Evolutionary conservation across 176 grass and related monocot species (phyloP), one percentile per base, ranked within the genome.

Genomic region (Triticum monococcum): DNA sequence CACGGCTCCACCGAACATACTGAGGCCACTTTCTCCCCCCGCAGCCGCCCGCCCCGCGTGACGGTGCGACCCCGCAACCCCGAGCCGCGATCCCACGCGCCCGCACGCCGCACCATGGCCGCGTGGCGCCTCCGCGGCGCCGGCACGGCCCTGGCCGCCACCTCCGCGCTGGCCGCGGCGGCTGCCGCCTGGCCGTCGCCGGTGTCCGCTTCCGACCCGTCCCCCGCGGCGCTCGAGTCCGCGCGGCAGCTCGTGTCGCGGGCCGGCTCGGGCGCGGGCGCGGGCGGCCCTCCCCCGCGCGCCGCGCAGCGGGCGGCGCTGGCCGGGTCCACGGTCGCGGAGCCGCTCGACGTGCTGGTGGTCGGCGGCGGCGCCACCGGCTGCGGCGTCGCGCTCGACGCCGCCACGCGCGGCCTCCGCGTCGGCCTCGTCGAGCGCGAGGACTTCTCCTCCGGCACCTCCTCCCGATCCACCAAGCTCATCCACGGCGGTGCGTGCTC

Each of bases 361-460:
- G 79, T 95, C 59, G 93, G 91, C 62, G 91, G 96, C 6, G 96
- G 96, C 1, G 96, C 96, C 67, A 98, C 96, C 48, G 93, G 93
- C 10, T 98, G 93, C 63, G 96, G 96, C 33, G 89, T 82, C 23
- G 91, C 93, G 24, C 96, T 98, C 57, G 96, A 98, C 68, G 93
- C 96, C 13, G 88, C 90, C 25, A 91, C 91, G n/a, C 92, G 96
- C 16, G 91, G 96, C 35, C 87, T 98, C 32, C 88, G 96, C n/a
- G 96, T 96, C 22, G 96, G 93, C 56, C 88, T 98, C 40, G 91
- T 98, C n/a, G 96, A 98, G 90, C 80, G 96, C 56, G 93, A 98
- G 88, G 96, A 98, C 57, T 98, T 98, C 91, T 98, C 93, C 56
- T 98, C 96, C 1, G 96, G 96, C 28, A 94, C 96, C 30, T 95